Evolutionary conservation across 805 yeast species (phyloP), one percentile per base, ranked within the genome.

Genomic region (Pichia deserticola): DNA sequence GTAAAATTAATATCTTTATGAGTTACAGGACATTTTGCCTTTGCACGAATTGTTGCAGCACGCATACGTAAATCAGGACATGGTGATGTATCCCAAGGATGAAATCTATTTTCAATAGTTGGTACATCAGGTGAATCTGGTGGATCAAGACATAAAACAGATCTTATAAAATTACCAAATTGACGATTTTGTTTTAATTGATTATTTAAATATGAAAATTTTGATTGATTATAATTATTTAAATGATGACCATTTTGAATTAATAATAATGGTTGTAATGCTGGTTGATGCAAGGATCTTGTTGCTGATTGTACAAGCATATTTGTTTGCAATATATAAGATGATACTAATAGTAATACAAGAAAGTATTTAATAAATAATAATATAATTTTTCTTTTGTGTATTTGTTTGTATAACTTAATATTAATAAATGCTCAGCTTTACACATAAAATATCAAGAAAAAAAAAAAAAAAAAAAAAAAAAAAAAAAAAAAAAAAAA

Each of bases 71-170:
- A 73, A 57, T 88, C 97, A 48, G 85, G 86, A 29, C 83, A 78
- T 2, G 98, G 97, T 1, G 96, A 87, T 52, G 85, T 82, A 61
- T 92, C 97, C 97, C 97, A 90, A 32, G 81, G 81, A 62, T 87
- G 86, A 62, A 86, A 86, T 60, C 92, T 69, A 64, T 84, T 84
- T 57, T 81, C 85, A 20, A 75, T 76, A 0, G 87, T 82, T 29
- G 93, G 92, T 36, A 76, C 81, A 57, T 80, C 79, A 36, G 79
- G 80, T 0, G 83, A 77, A 11, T 79, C 72, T 27, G 86, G 84
- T 5, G 83, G 81, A 54, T 80, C 86, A 63, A 83, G 57, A 51
- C 71, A 67, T 25, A 68, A 59, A 13, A 68, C 71, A 42, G 67
- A 65, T 52, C 71, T 60, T 34, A 68, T 62, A 48, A 68, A 68